Base-by-base conservation (phyloP, 805 yeast genomes). In the Saccharomycopsis babjevae region DNA sequence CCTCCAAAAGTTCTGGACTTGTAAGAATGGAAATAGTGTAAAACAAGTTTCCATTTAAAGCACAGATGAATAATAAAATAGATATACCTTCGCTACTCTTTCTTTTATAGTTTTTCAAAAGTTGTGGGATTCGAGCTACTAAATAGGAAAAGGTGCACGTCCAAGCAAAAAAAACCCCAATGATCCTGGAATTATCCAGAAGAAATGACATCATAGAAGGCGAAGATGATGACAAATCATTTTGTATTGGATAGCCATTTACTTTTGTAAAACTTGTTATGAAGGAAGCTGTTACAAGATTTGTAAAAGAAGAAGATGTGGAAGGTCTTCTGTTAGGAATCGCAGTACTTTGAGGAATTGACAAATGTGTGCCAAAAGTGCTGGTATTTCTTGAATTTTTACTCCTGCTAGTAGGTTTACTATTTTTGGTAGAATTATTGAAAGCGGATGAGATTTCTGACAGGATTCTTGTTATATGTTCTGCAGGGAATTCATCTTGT, bases 11-110 rank as follows among this genome's bases (percentile, higher is more conserved):
- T 13, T 77, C 76, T 73, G 89, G 79, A 57, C 89, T 82, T 1
- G 86, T 76, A 52, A 91, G 66, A 34, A 93, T 90, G 7, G 96
- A 87, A 5, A 83, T 66, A 0, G 94, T 83, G 70, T 93, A 92
- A 1, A 91, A 81, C 42, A 85, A 66, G 71, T 92, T 92, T 3
- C 96, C 96, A 32, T 83, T 61, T 57, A 92, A 74, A 0, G 97
- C 96, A 28, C 94, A 83, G 11, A 82, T 82, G 70, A 92, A 93
- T 30, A 92, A 75, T 55, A 88, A 72, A 25, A 96, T 89, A 0
- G 97, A 88, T 2, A 91, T 77, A 2, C 97, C 97, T 36, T 87
- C 86, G 0, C 96, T 96, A 1, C 96, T 88, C 69, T 88, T 88
- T 46, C 97, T 77, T 58, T 75, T 67, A 69, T 83, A 86, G 72